These are phyloP conservation scores for Arachnomyces sp. DNA, from an alignment of 2,329 filamentous ascomycete genomes.

Conservation along the genomic window DNA sequence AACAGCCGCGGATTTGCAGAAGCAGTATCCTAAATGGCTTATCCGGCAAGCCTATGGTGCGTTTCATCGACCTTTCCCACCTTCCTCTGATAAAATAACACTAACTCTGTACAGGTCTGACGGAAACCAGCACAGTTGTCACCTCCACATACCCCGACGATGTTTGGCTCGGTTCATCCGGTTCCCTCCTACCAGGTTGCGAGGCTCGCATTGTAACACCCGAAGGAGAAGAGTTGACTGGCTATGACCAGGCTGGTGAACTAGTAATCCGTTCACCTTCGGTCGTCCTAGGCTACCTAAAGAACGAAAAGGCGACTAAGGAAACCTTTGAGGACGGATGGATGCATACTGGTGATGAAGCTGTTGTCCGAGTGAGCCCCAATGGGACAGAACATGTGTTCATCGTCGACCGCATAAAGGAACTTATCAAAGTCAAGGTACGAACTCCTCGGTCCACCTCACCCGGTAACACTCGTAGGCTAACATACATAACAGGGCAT, in stretches of 20 bases:
- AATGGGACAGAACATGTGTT: conserved; percentile 72
- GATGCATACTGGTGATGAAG: conserved; percentile 82
- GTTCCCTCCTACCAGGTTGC: conserved; percentile 58
- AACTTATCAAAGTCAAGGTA: conserved; percentile 73
- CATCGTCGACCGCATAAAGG: conserved; percentile 75
- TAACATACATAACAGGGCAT: conserved; percentile 49
- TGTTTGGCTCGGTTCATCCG: conserved; percentile 63
- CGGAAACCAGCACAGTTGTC: conserved; percentile 68
- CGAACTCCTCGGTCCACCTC: conserved; percentile 25
- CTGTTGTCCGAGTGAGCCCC: conserved; percentile 56
- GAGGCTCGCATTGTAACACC: conserved; percentile 59
- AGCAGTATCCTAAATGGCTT: conserved; percentile 56
- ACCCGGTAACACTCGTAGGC: conserved; percentile 10
- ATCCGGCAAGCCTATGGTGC: conserved; percentile 66
- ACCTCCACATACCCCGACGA: conserved; percentile 52
- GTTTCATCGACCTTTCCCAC: conserved; percentile 10
- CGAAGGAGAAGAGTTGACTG: conserved; percentile 64
- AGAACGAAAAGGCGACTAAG: conserved; percentile 73
- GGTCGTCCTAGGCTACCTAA: conserved; percentile 73
- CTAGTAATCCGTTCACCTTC: conserved; percentile 70
- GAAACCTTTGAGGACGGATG: conserved; percentile 77
- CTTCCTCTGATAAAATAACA: neutral
- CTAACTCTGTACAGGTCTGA: conserved; percentile 50
- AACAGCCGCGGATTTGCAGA: conserved; percentile 57
- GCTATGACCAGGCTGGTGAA: conserved; percentile 69